These are phyloP conservation scores for Globisporangium nodosum DNA, from an alignment of 352 stramenopile genomes.

Conservation along the genomic window DNA sequence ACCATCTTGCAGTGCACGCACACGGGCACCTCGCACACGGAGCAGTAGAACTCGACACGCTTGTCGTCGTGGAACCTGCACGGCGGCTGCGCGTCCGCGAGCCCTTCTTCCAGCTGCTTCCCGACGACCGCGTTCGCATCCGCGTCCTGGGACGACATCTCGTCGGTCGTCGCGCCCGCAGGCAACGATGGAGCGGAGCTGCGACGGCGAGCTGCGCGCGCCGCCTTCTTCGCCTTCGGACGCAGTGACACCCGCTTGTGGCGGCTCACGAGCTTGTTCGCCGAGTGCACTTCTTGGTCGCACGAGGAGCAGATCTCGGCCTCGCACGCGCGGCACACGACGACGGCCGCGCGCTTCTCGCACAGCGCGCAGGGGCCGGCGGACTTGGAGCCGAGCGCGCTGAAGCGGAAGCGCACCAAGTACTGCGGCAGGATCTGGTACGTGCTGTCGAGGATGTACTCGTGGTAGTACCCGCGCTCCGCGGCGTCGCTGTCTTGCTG, in stretches of 20 bases:
- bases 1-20: constrained; percentile 84
- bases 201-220: constrained; percentile 21
- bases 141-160: not conserved
- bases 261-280: constrained; percentile 74
- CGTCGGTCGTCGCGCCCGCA: not conserved
- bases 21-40: constrained; percentile 46
- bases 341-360: constrained; percentile 39
- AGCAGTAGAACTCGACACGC: constrained; percentile 75
- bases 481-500: constrained; percentile 12
- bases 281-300: constrained; percentile 67
- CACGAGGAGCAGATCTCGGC: constrained; percentile 59
- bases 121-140: constrained; percentile 29
- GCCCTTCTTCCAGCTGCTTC: constrained; percentile 44
- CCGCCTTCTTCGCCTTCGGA: constrained; percentile 2
- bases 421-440: constrained; percentile 66
- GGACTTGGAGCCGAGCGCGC: constrained; percentile 21
- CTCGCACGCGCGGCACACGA: constrained; percentile 60
- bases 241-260: constrained; percentile 48
- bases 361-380: constrained; percentile 47
- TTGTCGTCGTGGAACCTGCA: constrained; percentile 49
- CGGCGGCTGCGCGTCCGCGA: constrained; percentile 21
- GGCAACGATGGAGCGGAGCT: constrained; percentile 27
- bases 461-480: constrained; percentile 54
- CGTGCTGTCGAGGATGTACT: constrained; percentile 67
- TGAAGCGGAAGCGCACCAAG: constrained; percentile 59